Evolutionary conservation across 1,284 basidiomycete species (phyloP), one percentile per base, ranked within the genome.

Genomic region (Trametes versicolor): DNA sequence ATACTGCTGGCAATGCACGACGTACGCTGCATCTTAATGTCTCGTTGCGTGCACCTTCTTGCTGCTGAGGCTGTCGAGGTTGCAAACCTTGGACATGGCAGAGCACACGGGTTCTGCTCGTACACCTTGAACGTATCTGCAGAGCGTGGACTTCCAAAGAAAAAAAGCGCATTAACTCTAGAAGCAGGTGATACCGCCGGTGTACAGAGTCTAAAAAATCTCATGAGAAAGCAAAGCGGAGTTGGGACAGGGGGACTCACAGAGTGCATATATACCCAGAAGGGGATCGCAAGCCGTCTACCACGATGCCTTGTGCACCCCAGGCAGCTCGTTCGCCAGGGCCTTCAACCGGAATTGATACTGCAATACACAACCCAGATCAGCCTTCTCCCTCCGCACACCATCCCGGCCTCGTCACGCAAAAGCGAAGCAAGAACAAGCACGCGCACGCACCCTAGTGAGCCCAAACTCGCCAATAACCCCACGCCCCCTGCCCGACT

Each of bases 291-390:
- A 45, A 7, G n/a, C 21, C 4, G 23, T 63, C 60, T 66, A 73
- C 96, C 96, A 98, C 21, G 92, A 94, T 15, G 94, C 94, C 77
- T 97, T 97, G 64, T 87, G 83, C 37, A 98, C 94, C 21, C 96
- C 96, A 43, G 93, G 90, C 39, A 98, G 78, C 73, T 96, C 88
- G 13, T 92, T 91, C 48, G 82, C 79, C 59, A 94, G 78, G 1
- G 96, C 96, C 75, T 94, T 92, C 58, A 93, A 73, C 32, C 96
- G 88, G 83, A 98, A 97, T 82, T 96, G 94, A 79, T 88, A 94
- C 96, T 97, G 76, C 2, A 68, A 25, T 9, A 45, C 25, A 48
- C 2, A 6, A 25, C 41, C 49, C 21, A 29, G 23, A 39, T 55
- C 34, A 50, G 27, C 6, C 49, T 29, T 58, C 1, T 7, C 6